Base-by-base conservation (phyloP, 768 basidiomycete species). In the Favolaschia claudopus region DNA sequence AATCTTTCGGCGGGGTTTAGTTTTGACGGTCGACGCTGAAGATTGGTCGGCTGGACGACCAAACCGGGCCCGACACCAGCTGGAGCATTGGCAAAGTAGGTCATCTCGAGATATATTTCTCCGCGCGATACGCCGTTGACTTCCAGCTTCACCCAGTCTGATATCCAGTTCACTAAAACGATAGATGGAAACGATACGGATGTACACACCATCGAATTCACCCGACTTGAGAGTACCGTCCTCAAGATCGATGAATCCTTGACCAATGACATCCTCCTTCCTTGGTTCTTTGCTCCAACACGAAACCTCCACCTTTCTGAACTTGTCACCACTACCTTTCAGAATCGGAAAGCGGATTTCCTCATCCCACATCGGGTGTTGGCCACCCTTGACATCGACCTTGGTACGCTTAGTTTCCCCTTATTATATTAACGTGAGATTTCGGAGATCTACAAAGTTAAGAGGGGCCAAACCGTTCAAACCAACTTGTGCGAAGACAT, bases 301-400 rank as follows among this genome's bases (percentile, higher is more conserved):
- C 14, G 88, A 83, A 1, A 96, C 79, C 63, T 89, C 86, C 37
- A 97, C 71, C 48, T 80, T 85, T 71, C 89, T 77, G 62, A 79
- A 77, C 62, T 86, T 86, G 31, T 84, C 83, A 9, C 69, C 71
- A 0, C 70, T 62, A n/a, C 84, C 82, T 66, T 85, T 86, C 64
- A 83, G 71, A 43, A 98, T 80, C 6, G 88, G 82, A 71, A 95
- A 88, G 38, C 93, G 85, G 49, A 96, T 72, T 72, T 97, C 95
- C 31, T 87, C 87, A 69, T 97, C 95, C 94, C 95, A 98, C 58
- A 89, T 85, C 2, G 96, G 96, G 73, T 93, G 91, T 69, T 98
- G 96, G 0, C 96, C 96, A 3, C 95, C 95, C 69, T 89, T 93
- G 64, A 87, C 79, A 67, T 93, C 90, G 58, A 88, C 82, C 50